A percentile compares a stretch with the other conserved stretches of the same genome.
Conservation (phyloP, 164 flowering plant genomes). For the Liquidambar formosana region DNA sequence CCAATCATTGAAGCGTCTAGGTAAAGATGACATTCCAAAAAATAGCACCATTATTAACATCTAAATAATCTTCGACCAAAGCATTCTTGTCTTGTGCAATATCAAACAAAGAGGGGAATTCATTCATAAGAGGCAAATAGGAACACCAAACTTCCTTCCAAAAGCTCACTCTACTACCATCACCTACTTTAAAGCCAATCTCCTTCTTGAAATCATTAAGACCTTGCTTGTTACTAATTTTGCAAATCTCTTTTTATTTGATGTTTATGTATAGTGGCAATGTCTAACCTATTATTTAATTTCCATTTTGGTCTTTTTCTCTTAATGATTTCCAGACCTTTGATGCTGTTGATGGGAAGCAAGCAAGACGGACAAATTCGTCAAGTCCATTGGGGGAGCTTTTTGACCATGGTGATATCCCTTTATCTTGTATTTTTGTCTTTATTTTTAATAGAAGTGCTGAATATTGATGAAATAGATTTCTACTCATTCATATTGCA, state of each 20-base stretch:
- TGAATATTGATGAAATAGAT: constrained; percentile 11
- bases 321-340: constrained; percentile 65
- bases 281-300: neutral
- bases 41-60: too few species aligned
- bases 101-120: too few species aligned
- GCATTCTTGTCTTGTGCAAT: too few species aligned
- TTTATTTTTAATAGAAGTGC: neutral
- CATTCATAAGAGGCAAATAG: too few species aligned
- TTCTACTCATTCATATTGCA: constrained; percentile 39
- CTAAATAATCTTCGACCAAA: too few species aligned
- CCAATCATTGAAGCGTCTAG: too few species aligned
- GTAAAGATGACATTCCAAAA: too few species aligned
- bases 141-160: too few species aligned
- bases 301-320: neutral
- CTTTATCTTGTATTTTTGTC: constrained; percentile 5
- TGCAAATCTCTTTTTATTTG: neutral
- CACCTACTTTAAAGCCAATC: too few species aligned
- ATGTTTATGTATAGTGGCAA: neutral
- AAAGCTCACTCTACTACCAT: too few species aligned
- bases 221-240: neutral
- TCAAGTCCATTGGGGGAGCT: constrained; percentile 99
- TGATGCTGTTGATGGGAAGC: constrained; percentile 99
- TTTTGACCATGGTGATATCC: constrained; percentile 84
- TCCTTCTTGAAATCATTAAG: too few species aligned
- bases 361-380: constrained; percentile 96